Base-by-base conservation (phyloP, 805 yeast species). In the Metschnikowia chrysomelidarum region DNA sequence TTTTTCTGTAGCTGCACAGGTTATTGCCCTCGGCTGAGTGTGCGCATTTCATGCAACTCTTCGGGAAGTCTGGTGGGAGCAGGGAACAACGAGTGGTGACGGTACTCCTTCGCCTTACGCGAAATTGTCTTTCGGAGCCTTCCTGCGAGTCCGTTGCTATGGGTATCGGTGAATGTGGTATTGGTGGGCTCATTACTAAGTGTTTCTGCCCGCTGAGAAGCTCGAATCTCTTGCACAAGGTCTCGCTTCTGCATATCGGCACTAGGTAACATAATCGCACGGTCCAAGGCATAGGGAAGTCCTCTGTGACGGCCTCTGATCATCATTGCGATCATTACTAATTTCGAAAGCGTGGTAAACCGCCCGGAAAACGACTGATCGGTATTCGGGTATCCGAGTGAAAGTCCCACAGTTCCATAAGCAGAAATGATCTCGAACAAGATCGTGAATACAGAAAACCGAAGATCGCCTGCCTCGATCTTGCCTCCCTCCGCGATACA, bases 241-340 rank as follows among this genome's bases (percentile, higher is more conserved):
- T 83, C 93, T 49, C 83, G 66, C 48, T 68, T 61, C 18, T 73
- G 72, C 73, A 82, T 69, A 42, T 76, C 73, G 11, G 79, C 82
- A 34, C 82, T 76, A 6, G 94, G 91, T 32, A 91, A 59, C 71
- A 91, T 80, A 46, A 93, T 84, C 23, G 98, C 98, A 56, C 98
- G 78, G 61, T 93, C 98, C 39, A 93, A 73, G 0, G 89, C 69
- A 55, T 91, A 88, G 1, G 98, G 98, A 40, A 93, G 69, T 23
- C 98, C 98, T 73, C 98, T 86, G 53, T 89, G 97, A 40, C 97
- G 73, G 7, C 98, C 98, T 65, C 98, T 78, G 28, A 93, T 73
- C 84, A 93, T 79, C 82, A 88, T 78, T 4, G 88, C 91, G 45
- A 87, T 79, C 24, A 93, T 79, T 2, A 91, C 86, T 28, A 93